These are phyloP conservation scores for Alternaria ventricosa DNA, from an alignment of 2,329 filamentous ascomycete species.

Conservation along the genomic window DNA sequence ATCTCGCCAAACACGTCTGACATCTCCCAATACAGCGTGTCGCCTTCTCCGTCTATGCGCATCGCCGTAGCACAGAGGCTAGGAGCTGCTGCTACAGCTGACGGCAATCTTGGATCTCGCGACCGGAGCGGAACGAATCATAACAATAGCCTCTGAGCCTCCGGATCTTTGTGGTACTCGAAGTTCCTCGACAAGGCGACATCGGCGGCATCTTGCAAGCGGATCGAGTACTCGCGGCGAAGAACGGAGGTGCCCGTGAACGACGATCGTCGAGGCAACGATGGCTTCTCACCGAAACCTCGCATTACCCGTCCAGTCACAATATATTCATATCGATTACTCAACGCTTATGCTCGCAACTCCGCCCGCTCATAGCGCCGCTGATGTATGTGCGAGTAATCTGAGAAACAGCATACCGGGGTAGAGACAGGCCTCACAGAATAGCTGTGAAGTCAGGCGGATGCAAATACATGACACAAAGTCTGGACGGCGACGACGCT, in stretches of 20 bases:
- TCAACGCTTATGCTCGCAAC: too few species aligned
- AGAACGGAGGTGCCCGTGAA: not conserved
- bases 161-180: not conserved
- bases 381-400: not conserved
- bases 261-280: not conserved
- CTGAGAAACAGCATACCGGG: not conserved
- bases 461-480: not conserved
- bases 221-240: not conserved
- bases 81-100: not conserved
- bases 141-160: not conserved
- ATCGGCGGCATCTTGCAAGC: not conserved
- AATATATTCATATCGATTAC: too few species aligned
- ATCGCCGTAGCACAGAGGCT: not conserved
- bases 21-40: not conserved
- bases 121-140: not conserved
- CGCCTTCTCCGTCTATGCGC: not conserved
- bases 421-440: not conserved
- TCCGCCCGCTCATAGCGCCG: too few species aligned
- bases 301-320: not conserved
- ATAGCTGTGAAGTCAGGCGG: not conserved
- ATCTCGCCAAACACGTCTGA: not conserved
- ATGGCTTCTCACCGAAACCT: not conserved
- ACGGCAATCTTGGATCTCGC: not conserved
- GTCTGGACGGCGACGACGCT: not conserved
- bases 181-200: not conserved